Evolutionary conservation across 2,329 filamentous ascomycete species (phyloP).

Genomic region (Alternaria burnsii): DNA sequence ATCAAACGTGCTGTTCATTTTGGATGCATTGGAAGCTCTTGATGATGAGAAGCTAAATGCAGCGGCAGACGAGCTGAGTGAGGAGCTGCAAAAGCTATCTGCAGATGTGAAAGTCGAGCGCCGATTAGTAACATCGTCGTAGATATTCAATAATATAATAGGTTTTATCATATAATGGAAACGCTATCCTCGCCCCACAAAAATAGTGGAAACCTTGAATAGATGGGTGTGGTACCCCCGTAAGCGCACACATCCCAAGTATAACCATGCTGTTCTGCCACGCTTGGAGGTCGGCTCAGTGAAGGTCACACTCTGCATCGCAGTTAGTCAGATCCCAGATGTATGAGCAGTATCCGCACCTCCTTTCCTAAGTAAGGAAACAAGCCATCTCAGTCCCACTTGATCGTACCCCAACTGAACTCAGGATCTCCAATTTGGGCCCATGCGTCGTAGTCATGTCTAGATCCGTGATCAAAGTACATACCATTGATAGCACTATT

Average conservation of each 20-base stretch:
- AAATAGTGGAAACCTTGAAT: conserved; percentile 14
- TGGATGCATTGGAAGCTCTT: conserved; percentile 36
- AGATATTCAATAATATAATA: not conserved
- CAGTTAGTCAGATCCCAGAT: not conserved
- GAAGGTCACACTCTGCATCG: conserved; percentile 12
- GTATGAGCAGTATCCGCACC: not conserved
- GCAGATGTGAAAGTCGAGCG: conserved; percentile 14
- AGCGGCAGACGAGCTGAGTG: conserved; percentile 39
- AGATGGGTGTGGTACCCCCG: conserved; percentile 11
- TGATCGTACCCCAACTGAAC: not conserved
- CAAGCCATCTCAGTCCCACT: conserved; percentile 26
- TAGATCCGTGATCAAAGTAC: conserved; percentile 11
- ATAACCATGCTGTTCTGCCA: conserved; percentile 9
- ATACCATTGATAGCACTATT: conserved; percentile 21
- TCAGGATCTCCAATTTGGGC: conserved; percentile 12
- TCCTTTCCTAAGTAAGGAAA: conserved; percentile 26
- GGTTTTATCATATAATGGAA: not conserved
- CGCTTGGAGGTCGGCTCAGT: conserved; percentile 5
- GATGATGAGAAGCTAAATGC: conserved; percentile 32
- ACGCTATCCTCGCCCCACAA: conserved; percentile 1
- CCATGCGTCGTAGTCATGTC: conserved; percentile 21
- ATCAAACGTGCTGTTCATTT: conserved; percentile 48
- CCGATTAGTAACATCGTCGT: not conserved
- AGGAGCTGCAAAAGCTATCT: conserved; percentile 26
- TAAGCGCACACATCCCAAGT: conserved; percentile 17